Evolutionary conservation across 2,329 filamentous ascomycete species (phyloP), one percentile per base, ranked within the genome.

Genomic region (Fusarium sp.): DNA sequence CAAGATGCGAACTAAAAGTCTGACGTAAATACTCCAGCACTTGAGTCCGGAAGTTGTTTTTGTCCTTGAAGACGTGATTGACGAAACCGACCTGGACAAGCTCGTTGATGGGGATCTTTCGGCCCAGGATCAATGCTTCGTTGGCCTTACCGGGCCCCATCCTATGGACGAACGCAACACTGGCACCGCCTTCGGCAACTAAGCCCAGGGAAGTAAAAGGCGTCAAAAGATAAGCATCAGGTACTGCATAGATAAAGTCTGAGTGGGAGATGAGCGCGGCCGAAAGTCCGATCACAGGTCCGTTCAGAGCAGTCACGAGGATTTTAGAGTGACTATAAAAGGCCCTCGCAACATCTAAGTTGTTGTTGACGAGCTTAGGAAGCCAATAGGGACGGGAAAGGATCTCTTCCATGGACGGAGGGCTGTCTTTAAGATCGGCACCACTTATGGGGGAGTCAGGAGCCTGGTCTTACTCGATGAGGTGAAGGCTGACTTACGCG

Each of bases 151-250:
- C 40, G 40, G 40, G 40, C 14, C 40, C 40, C 40, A 43, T 43
- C 40, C 40, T 43, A 43, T 43, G 40, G n/a, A 20, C 40, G 20
- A 43, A 43, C 40, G 40, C 40, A 43, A 43, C 40, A 20, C 40
- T 43, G 40, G 40, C 40, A 17, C 40, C 40, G 4, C 40, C 40
- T 24, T 43, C 40, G 24, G 40, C 40, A 43, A 43, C 40, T 43
- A 43, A 20, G 14, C 40, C 40, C 1, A 43, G 40, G 24, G 40
- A 43, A 14, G n/a, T 43, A 9, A 43, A 43, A 20, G 40, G 40
- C 3, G 40, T 43, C 40, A 43, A 20, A 5, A 43, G 7, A 43
- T 43, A 43, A 8, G 40, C 40, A 43, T 43, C 40, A 1, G 40
- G 13, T 11, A 43, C 20, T 15, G 40, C 40, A 13, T 24, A 43